Percentiles rank a stretch among this genome's conserved stretches.
These are phyloP conservation scores for Populus euphratica DNA, from an alignment of 345 rosid species.

Conservation along the genomic window DNA sequence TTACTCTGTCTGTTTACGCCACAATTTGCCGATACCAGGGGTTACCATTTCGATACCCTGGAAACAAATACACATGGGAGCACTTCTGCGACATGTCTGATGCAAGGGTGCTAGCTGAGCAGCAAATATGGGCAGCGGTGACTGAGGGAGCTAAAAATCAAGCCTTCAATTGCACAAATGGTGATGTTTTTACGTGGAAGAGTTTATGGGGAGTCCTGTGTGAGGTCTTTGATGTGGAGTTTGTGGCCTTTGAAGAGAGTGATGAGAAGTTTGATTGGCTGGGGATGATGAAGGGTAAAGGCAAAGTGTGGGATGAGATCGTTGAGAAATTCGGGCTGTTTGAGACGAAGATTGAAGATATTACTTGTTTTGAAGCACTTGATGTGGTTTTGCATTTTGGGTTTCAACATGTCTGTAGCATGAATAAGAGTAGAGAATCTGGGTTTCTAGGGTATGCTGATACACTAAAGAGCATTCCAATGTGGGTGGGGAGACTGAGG, in stretches of 20 bases:
- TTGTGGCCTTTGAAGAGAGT: constrained; percentile 23
- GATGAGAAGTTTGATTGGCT: constrained; percentile 22
- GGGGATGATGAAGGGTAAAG: constrained; percentile 20
- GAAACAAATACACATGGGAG: constrained; percentile 36
- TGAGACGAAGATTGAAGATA: constrained; percentile 33
- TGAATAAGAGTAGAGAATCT: constrained; percentile 41
- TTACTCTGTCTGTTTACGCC: constrained; percentile 25
- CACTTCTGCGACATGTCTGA: constrained; percentile 35
- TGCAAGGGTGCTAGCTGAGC: constrained; percentile 29
- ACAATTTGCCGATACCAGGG: constrained; percentile 26
- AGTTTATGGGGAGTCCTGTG: constrained; percentile 29
- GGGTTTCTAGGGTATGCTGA: constrained; percentile 30
- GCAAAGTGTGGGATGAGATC: constrained; percentile 31
- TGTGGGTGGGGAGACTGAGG: constrained; percentile 34
- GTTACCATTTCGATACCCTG: constrained; percentile 26
- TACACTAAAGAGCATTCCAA: constrained; percentile 19
- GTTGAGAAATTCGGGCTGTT: constrained; percentile 27
- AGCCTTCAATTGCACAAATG: constrained; percentile 40
- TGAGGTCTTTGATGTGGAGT: constrained; percentile 22
- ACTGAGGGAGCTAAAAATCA: constrained; percentile 14
- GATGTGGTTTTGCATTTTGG: constrained; percentile 13
- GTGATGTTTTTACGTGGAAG: constrained; percentile 35
- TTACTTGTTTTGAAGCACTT: constrained; percentile 26
- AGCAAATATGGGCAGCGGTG: constrained; percentile 34
- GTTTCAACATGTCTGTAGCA: constrained; percentile 38